These are phyloP conservation scores for Fragaria ananassa DNA, from an alignment of 306 rosid genomes.

Conservation along the genomic window DNA sequence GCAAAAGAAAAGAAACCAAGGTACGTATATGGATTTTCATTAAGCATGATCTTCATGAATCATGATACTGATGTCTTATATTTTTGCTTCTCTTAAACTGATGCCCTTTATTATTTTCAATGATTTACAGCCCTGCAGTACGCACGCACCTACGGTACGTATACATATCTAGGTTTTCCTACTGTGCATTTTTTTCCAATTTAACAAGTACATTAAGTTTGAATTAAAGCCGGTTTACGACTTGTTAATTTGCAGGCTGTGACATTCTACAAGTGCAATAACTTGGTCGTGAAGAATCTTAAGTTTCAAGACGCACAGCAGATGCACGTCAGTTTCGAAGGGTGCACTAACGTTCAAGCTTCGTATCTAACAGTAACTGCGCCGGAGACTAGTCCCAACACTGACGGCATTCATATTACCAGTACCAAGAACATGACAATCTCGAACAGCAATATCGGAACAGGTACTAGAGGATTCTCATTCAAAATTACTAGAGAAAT, in stretches of 20 bases:
- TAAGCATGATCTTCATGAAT: background rate
- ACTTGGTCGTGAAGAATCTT: constrained; percentile 43
- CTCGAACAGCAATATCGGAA: constrained; percentile 43
- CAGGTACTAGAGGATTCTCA: constrained; percentile 34
- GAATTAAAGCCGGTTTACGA: background rate
- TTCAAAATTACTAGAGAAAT: background rate
- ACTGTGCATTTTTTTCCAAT: background rate
- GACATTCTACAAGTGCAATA: constrained; percentile 44
- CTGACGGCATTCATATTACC: constrained; percentile 74
- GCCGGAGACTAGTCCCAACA: constrained; percentile 64
- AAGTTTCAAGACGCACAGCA: constrained; percentile 48
- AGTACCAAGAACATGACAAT: constrained; percentile 50
- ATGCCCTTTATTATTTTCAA: background rate
- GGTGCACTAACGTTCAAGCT: constrained; percentile 39
- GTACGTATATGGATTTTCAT: constrained; percentile 13
- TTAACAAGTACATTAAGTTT: background rate
- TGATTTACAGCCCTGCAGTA: constrained; percentile 70
- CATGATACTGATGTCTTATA: background rate
- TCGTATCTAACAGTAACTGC: constrained; percentile 44
- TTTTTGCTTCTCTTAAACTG: constrained; percentile 5
- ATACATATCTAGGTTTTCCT: too few species aligned
- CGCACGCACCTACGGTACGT: constrained; percentile 77
- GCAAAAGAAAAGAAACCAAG: constrained; percentile 44
- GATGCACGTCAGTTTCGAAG: constrained; percentile 51
- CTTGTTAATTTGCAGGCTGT: constrained; percentile 43